These are phyloP conservation scores for Wickerhamiella brachini DNA, from an alignment of 805 yeast genomes.

Conservation along the genomic window DNA sequence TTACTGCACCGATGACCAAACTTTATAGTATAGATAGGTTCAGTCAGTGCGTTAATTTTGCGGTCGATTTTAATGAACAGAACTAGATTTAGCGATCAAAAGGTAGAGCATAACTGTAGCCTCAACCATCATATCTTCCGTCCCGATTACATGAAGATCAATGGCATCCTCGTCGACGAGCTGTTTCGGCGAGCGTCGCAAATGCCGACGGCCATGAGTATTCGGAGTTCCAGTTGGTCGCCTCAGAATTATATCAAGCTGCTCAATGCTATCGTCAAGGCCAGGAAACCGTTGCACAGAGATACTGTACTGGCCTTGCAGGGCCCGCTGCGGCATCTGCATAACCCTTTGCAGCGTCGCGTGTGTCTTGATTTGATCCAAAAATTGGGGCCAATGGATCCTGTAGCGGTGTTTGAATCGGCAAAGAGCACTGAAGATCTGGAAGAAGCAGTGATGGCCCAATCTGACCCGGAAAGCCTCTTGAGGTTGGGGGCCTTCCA, in stretches of 20 bases:
- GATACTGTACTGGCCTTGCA: constrained; percentile 4
- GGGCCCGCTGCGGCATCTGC: constrained; percentile 2
- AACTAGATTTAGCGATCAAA: no score
- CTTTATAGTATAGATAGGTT: constrained; percentile 3
- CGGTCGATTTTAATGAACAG: no score
- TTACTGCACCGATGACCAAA: constrained; percentile 65
- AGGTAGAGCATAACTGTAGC: no score
- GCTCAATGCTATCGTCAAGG: background rate
- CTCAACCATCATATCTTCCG: no score
- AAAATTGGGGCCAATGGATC: constrained; percentile 1
- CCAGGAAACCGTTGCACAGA: background rate
- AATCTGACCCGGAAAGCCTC: background rate
- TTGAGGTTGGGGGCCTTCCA: background rate
- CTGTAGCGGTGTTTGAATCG: background rate
- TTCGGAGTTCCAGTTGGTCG: constrained; percentile 4
- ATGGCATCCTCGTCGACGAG: background rate
- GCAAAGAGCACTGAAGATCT: background rate
- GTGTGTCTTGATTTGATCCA: constrained; percentile 2
- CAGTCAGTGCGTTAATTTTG: no score
- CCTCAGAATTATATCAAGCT: constrained; percentile 6
- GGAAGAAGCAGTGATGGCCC: background rate
- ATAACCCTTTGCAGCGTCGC: constrained; percentile 7
- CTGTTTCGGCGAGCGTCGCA: constrained; percentile 3
- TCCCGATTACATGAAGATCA: background rate
- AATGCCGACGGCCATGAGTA: constrained; percentile 6